Conservation (phyloP, 192 early-diverging fungal genomes). For the Lobosporangium transversale region DNA sequence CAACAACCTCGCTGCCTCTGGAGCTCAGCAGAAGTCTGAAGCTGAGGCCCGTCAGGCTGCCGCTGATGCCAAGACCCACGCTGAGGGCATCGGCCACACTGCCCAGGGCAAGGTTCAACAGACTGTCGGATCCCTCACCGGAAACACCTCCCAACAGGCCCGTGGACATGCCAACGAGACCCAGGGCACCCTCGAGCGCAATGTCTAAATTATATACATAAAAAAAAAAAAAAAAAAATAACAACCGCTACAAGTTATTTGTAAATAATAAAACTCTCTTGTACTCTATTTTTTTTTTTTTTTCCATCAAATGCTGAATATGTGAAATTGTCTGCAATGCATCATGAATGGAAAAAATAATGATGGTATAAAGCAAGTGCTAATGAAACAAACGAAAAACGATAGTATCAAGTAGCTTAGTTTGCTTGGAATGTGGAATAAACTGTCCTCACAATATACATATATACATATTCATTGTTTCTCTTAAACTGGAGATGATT, state of each 20-base stretch:
- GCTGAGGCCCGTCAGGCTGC: conserved; percentile 24
- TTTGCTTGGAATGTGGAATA: too few relatives aligned
- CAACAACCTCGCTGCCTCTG: conserved; percentile 8
- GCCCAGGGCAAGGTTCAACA: conserved; percentile 22
- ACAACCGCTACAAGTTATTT: background rate
- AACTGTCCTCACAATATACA: too few relatives aligned
- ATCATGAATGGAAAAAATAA: background rate
- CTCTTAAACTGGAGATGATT: too few relatives aligned
- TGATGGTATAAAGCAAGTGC: background rate
- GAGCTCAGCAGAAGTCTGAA: conserved; percentile 19
- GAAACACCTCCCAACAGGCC: conserved; percentile 15
- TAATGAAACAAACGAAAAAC: too few relatives aligned
- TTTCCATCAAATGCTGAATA: too few relatives aligned
- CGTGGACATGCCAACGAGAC: conserved; percentile 16
- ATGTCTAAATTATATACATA: conserved; percentile 5
- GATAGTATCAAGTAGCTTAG: too few relatives aligned
- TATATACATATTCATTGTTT: too few relatives aligned
- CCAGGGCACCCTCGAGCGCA: conserved; percentile 26
- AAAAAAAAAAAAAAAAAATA: background rate
- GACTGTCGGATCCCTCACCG: conserved; percentile 22
- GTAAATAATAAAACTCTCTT: too few relatives aligned
- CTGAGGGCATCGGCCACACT: conserved; percentile 20
- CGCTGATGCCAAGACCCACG: conserved; percentile 17
- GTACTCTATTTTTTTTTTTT: background rate
- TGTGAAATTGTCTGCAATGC: background rate